Conservation (phyloP, 1,284 basidiomycete species). For the Heterobasidion irregulare region DNA sequence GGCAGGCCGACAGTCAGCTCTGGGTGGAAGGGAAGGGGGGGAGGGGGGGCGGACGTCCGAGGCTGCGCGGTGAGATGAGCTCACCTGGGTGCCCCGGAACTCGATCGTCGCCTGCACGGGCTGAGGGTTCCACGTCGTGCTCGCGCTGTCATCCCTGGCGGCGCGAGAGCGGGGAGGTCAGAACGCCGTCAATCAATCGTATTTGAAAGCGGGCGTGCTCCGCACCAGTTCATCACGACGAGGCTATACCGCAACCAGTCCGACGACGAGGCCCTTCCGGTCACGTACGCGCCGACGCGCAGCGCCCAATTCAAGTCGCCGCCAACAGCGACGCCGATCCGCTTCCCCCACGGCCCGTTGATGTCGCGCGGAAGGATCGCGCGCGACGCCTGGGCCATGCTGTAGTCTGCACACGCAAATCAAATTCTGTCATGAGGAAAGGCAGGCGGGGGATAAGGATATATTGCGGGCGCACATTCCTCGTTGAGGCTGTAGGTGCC, state of each 20-base stretch:
- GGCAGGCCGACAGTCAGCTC: background rate
- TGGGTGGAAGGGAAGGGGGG: too few relatives aligned
- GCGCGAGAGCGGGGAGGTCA: background rate
- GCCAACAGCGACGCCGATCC: slow-evolving; percentile 54
- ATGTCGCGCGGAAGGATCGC: slow-evolving; percentile 60
- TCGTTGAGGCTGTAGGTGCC: slow-evolving; percentile 60
- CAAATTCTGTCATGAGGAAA: background rate
- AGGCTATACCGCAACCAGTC: slow-evolving; percentile 62
- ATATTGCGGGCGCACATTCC: slow-evolving; percentile 42
- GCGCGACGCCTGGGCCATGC: slow-evolving; percentile 68
- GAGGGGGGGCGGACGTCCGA: background rate
- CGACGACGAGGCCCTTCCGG: slow-evolving; percentile 38
- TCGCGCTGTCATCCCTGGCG: slow-evolving; percentile 39
- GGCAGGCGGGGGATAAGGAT: background rate
- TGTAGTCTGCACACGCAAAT: slow-evolving; percentile 39
- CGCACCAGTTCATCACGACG: slow-evolving; percentile 54
- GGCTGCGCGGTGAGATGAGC: background rate
- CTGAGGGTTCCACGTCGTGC: slow-evolving; percentile 49
- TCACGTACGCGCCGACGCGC: slow-evolving; percentile 56
- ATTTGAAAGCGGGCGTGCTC: background rate
- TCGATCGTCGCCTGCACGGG: slow-evolving; percentile 59
- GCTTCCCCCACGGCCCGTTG: slow-evolving; percentile 59
- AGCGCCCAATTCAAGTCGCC: slow-evolving; percentile 53
- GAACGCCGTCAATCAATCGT: background rate
- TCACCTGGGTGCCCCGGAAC: slow-evolving; percentile 39